These are phyloP conservation scores for Chlamydomonas reinhardtii DNA, from an alignment of 163 green algal species.

Conservation along the genomic window DNA sequence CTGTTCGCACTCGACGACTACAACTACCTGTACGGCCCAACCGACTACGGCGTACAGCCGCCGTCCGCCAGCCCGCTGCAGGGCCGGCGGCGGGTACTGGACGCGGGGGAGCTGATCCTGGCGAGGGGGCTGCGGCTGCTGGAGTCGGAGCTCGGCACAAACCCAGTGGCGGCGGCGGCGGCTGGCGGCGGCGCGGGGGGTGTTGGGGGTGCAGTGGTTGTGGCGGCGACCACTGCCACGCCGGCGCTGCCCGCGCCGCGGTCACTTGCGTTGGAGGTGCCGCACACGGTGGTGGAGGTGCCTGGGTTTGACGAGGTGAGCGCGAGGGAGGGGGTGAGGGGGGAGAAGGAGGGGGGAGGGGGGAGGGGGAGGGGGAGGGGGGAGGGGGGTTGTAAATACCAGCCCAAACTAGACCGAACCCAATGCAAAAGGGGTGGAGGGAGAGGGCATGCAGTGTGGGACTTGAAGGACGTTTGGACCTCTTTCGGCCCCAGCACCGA, in stretches of 20 bases:
- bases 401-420: too few species aligned
- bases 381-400: neutral
- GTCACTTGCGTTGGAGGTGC: neutral
- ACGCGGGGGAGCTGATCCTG: constrained; percentile 69
- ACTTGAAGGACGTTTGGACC: too few species aligned
- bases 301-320: constrained; percentile 18
- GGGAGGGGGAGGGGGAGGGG: neutral
- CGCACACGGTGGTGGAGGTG: constrained; percentile 8
- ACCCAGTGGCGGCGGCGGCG: neutral
- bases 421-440: too few species aligned
- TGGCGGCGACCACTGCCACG: constrained; percentile 40
- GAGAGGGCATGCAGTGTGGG: too few species aligned
- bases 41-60: constrained; percentile 65
- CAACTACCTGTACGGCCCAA: constrained; percentile 76
- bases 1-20: constrained; percentile 85
- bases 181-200: neutral
- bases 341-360: neutral
- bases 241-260: constrained; percentile 6
- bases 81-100: constrained; percentile 58
- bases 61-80: neutral
- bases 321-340: neutral
- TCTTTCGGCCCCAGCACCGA: too few species aligned
- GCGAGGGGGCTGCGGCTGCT: constrained; percentile 60
- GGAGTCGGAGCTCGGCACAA: constrained; percentile 40
- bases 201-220: constrained; percentile 6